Evolutionary conservation across 495 filamentous ascomycete genomes (phyloP).

Genomic region (Cryomyces minteri): DNA sequence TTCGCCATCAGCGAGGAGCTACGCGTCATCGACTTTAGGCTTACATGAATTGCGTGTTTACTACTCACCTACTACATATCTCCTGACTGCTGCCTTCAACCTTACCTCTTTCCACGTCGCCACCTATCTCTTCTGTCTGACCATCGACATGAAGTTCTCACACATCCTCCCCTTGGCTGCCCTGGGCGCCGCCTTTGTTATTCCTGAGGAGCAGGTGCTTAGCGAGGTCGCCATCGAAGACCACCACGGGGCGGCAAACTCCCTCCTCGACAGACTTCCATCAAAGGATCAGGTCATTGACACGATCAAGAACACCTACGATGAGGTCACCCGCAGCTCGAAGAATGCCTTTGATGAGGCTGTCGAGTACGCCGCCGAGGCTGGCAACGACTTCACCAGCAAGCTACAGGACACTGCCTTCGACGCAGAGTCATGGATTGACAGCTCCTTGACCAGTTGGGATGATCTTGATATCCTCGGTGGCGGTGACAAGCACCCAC

Average conservation of each 20-base stretch:
- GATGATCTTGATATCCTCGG: conserved; percentile 13
- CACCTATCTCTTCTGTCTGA: background rate
- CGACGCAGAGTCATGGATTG: conserved; percentile 26
- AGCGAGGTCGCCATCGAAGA: conserved; percentile 24
- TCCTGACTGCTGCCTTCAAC: background rate
- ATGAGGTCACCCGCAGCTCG: conserved; percentile 16
- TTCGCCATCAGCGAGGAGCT: too few species aligned
- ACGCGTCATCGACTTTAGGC: too few species aligned
- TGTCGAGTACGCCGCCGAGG: conserved; percentile 19
- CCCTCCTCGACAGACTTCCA: conserved; percentile 21
- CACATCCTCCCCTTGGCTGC: conserved; percentile 34
- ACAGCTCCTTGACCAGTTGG: conserved; percentile 7
- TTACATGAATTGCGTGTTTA: too few species aligned
- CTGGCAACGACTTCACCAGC: conserved; percentile 17
- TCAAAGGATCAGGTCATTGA: conserved; percentile 18
- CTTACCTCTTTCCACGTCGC: background rate
- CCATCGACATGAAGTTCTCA: conserved; percentile 27
- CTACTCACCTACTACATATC: too few species aligned
- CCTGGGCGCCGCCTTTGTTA: conserved; percentile 35
- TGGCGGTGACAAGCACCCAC: conserved; percentile 8
- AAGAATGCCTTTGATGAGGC: conserved; percentile 30
- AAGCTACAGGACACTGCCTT: conserved; percentile 21
- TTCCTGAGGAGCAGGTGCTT: conserved; percentile 33
- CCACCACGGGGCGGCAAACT: conserved; percentile 11
- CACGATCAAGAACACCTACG: conserved; percentile 14